phyloP scores from a whole-genome alignment of 2,329 filamentous ascomycete genomes.

The Exophiala bonariae region DNA sequence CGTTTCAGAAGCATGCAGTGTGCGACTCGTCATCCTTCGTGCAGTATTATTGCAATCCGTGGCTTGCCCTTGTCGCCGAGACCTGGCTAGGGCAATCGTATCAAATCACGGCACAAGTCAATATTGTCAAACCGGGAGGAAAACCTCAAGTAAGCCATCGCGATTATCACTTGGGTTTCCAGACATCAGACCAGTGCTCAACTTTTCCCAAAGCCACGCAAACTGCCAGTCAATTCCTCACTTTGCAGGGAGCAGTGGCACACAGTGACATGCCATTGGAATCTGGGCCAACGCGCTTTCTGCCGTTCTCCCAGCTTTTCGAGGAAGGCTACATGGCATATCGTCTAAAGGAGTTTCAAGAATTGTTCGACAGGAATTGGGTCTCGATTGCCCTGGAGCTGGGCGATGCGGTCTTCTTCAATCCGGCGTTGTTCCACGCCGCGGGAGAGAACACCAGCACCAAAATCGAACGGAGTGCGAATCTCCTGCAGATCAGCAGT shows the following conservation, averaged over 20 bases:
- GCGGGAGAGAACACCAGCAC: slow-evolving; percentile 57
- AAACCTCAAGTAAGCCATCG: slow-evolving; percentile 59
- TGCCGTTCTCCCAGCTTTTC: slow-evolving; percentile 62
- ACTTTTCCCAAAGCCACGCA: slow-evolving; percentile 56
- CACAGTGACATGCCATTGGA: slow-evolving; percentile 61
- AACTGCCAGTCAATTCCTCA: slow-evolving; percentile 56
- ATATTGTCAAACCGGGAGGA: slow-evolving; percentile 61
- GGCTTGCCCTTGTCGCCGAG: slow-evolving; percentile 53
- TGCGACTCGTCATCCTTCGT: slow-evolving; percentile 55
- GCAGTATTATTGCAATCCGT: slow-evolving; percentile 61
- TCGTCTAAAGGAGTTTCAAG: slow-evolving; percentile 52
- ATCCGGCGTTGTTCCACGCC: slow-evolving; percentile 63
- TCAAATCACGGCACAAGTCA: slow-evolving; percentile 62
- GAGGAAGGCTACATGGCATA: slow-evolving; percentile 61
- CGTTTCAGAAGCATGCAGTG: slow-evolving; percentile 61
- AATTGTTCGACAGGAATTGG: slow-evolving; percentile 55
- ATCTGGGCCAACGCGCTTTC: slow-evolving; percentile 60
- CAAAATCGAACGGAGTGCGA: slow-evolving; percentile 57
- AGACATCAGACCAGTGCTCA: slow-evolving; percentile 48
- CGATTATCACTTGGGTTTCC: slow-evolving; percentile 67
- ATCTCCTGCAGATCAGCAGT: slow-evolving; percentile 62
- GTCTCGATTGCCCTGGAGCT: slow-evolving; percentile 53
- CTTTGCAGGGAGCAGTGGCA: slow-evolving; percentile 63
- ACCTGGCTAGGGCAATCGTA: slow-evolving; percentile 63
- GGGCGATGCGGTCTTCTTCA: slow-evolving; percentile 66